Percentiles rank a stretch among this genome's conserved stretches.
Conservation (phyloP, 805 yeast species). For the Schizosaccharomyces cryophilus region DNA sequence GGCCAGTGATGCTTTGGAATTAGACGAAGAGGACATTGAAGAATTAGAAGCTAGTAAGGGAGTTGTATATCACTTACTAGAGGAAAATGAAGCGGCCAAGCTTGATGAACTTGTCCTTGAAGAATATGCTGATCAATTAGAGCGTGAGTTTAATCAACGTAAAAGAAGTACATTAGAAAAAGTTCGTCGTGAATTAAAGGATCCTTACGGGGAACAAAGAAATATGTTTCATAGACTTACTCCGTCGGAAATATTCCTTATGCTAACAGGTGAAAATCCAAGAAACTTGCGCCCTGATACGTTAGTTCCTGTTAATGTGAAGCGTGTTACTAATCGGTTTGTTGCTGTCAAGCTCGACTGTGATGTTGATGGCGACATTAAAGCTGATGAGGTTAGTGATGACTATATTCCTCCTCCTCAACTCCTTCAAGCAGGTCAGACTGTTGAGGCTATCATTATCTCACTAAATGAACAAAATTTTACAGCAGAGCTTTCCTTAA, state of each 20-base stretch:
- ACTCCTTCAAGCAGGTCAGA: conserved; percentile 37
- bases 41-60: conserved; percentile 64
- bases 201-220: conserved; percentile 71
- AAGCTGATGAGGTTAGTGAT: conserved; percentile 15
- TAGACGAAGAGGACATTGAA: conserved; percentile 78
- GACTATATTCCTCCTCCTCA: conserved; percentile 10
- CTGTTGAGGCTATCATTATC: conserved; percentile 59
- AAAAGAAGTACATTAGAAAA: conserved; percentile 58
- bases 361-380: conserved; percentile 33
- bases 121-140: conserved; percentile 79
- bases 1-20: conserved; percentile 93
- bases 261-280: conserved; percentile 68
- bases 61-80: conserved; percentile 43
- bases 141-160: conserved; percentile 30
- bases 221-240: conserved; percentile 39
- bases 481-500: conserved; percentile 46
- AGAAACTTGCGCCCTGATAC: conserved; percentile 43
- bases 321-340: conserved; percentile 30
- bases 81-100: conserved; percentile 38
- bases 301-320: conserved; percentile 51
- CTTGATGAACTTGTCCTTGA: conserved; percentile 71
- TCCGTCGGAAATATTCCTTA: conserved; percentile 53
- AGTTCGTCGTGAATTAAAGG: conserved; percentile 67
- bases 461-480: conserved; percentile 51
- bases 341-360: conserved; percentile 25